Base-by-base conservation (phyloP, 192 early-diverging fungal species). In the Entophlyctis luteolus region DNA sequence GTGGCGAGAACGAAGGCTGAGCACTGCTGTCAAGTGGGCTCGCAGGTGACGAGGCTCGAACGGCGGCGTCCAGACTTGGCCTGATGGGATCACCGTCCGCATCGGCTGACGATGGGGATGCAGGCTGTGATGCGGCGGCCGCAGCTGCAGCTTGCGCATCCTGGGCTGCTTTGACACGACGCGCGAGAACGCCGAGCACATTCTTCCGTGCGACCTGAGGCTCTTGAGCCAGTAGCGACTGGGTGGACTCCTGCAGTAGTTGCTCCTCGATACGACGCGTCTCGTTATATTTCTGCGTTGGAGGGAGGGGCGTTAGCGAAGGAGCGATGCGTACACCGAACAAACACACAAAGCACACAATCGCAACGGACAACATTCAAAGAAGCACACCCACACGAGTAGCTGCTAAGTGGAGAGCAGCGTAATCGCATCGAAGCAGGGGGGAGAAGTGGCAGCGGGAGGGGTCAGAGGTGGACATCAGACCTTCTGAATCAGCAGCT, bases 401-500 rank as follows among this genome's bases (percentile, higher is more conserved):
- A n/a, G n/a, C n/a, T n/a, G n/a, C n/a, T n/a, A n/a, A n/a, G n/a
- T n/a, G n/a, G n/a, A n/a, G n/a, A n/a, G n/a, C n/a, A n/a, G n/a
- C n/a, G n/a, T n/a, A n/a, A n/a, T n/a, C n/a, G n/a, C n/a, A n/a
- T n/a, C n/a, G n/a, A n/a, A n/a, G n/a, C n/a, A n/a, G n/a, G n/a
- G n/a, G n/a, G n/a, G n/a, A n/a, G n/a, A n/a, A n/a, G n/a, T 55
- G 20, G 20, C 28, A 10, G 20, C 10, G 10, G 20, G 54, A 8
- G 16, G 0, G 54, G 0, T 33, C 36, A 22, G 32, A 10, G 16
- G 18, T 16, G 8, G 14, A 14, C 32, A 23, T 4, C 20, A 20
- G 14, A 57, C 55, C 32, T 32, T 48, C 42, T 29, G 60, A 31
- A 63, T 63, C 60, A 18, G 36, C 38, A 60, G 58, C 39, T 63